phyloP scores from a whole-genome alignment of 164 flowering plant genomes.

The Annona cherimola region DNA sequence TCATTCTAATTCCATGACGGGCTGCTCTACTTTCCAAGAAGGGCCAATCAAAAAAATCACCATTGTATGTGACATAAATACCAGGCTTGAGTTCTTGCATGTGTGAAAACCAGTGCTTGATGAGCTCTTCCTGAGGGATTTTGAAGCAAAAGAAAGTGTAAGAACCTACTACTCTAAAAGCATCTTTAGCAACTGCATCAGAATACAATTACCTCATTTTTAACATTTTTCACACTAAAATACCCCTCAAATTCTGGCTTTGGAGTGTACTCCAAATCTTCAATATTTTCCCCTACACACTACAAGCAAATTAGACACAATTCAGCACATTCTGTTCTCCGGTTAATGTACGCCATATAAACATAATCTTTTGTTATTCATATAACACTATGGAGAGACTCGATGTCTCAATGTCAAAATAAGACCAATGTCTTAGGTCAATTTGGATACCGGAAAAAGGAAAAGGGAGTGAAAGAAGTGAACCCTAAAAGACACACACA shows the following conservation, averaged over 20 bases:
- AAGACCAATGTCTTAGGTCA: no score
- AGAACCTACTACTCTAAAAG: background rate
- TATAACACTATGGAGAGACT: no score
- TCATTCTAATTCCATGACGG: conserved; percentile 74
- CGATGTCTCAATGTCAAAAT: no score
- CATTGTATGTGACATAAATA: conserved; percentile 93
- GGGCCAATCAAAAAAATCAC: conserved; percentile 99
- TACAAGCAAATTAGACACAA: conserved; percentile 15
- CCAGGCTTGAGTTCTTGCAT: conserved; percentile 97
- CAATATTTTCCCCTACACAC: conserved; percentile 97
- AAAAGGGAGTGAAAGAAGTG: no score
- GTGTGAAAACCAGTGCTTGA: conserved; percentile 80
- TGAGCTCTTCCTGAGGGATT: conserved; percentile 64
- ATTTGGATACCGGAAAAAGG: no score
- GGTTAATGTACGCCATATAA: no score
- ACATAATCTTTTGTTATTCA: no score
- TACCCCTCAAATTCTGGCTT: conserved; percentile 95
- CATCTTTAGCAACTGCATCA: background rate
- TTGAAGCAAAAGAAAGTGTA: conserved; percentile 10
- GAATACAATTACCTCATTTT: conserved; percentile 64
- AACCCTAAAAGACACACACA: no score
- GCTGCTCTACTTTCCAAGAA: conserved; percentile 90
- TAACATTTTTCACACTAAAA: conserved; percentile 81
- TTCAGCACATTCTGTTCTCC: background rate
- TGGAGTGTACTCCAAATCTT: conserved; percentile 95